A percentile compares a stretch with the other conserved stretches of the same genome.
These are phyloP conservation scores for Paramecium caudatum DNA, from an alignment of 73 alveolate species.

Conservation along the genomic window DNA sequence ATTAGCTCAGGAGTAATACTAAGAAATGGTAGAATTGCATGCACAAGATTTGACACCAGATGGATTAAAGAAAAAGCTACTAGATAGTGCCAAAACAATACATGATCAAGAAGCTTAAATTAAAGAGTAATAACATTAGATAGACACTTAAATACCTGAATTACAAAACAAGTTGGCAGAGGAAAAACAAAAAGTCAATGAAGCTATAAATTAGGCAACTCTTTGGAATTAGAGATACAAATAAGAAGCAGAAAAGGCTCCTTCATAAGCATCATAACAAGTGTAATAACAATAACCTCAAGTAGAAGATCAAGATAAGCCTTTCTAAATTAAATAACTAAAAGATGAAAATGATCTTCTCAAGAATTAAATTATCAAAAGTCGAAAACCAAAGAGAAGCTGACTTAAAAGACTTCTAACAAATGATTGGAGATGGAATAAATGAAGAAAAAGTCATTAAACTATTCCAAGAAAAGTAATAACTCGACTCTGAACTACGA, in stretches of 20 bases:
- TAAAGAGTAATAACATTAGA: background rate
- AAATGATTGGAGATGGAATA: constrained; percentile 14
- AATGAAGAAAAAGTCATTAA: background rate
- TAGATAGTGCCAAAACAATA: background rate
- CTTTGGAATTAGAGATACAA: no score
- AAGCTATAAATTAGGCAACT: no score
- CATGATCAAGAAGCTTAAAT: background rate
- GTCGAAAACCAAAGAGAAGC: background rate
- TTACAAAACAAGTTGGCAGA: no score
- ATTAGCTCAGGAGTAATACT: background rate
- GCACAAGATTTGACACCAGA: constrained; percentile 1
- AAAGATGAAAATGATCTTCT: no score
- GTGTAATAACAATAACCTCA: no score
- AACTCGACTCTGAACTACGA: background rate
- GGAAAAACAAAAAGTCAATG: no score
- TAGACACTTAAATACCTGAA: background rate
- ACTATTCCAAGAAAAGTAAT: background rate
- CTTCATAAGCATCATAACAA: no score
- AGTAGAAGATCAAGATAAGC: no score
- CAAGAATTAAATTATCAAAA: background rate
- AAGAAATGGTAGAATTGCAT: background rate
- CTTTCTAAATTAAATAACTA: no score
- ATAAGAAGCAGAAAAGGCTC: no score
- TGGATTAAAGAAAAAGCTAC: background rate
- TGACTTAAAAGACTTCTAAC: background rate